Evolutionary conservation across 805 yeast species (phyloP), one percentile per base, ranked within the genome.

Genomic region (Myxozyma neglecta): DNA sequence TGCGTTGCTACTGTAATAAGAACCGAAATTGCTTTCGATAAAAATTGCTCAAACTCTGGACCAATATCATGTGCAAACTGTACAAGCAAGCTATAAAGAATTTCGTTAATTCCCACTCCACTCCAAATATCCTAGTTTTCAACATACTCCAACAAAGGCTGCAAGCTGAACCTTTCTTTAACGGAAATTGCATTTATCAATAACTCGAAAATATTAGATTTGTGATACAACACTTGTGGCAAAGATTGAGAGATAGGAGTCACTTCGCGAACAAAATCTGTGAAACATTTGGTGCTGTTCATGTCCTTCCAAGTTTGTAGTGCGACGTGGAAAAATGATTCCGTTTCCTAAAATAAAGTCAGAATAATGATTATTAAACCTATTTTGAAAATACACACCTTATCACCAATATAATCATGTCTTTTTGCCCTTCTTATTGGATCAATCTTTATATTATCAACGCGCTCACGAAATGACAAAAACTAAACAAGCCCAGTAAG

Each of bases 21-120:
- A 29, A 81, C 68, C 0, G 70, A 66, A 51, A 93, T 74, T 0
- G 90, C 75, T 32, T 75, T 72, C 1, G 76, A 76, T 70, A 90
- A 91, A 70, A 77, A 90, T 8, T 82, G 83, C 78, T 90, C 81
- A 70, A 92, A 94, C 68, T 93, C 98, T 1, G 93, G 87, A 9
- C 97, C 97, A 64, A 93, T 76, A 76, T 93, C 99, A 69, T 90
- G 97, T 45, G 91, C 86, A 69, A 94, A 87, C 70, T 91, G 96
- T 0, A 96, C 83, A 29, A 91, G 73, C 9, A 88, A 75, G 70
- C 74, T 71, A 40, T 11, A 43, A 32, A n/a, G 9, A 34, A 50
- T 11, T 1, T 34, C n/a, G 14, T 16, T 10, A 14, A n/a, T 10
- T 4, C 34, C 24, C n/a, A 42, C 64, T 59, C 29, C 49, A 56